phyloP scores from a whole-genome alignment of 2,329 filamentous ascomycete genomes.

The Neocucurbitaria cava region DNA sequence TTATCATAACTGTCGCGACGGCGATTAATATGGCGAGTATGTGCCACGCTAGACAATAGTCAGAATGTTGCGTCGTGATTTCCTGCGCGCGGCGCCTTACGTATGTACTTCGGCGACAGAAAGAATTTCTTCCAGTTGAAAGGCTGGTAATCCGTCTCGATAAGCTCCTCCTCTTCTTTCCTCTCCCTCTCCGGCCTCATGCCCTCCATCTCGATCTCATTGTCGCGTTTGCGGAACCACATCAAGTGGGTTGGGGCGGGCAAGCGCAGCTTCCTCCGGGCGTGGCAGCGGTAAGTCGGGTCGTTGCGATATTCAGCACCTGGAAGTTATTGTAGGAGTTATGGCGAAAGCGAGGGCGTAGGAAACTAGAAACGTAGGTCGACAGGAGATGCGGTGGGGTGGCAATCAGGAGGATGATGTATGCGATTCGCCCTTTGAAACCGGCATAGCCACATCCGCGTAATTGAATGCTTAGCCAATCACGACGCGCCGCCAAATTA shows the following conservation, averaged over 20 bases:
- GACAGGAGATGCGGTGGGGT: constrained; percentile 9
- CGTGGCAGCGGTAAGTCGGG: background rate
- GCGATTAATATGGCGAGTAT: constrained; percentile 36
- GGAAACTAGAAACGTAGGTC: background rate
- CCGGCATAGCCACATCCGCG: constrained; percentile 32
- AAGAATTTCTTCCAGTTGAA: constrained; percentile 46
- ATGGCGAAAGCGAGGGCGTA: background rate
- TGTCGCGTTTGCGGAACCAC: constrained; percentile 33
- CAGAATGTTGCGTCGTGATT: constrained; percentile 3
- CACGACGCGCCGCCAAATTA: constrained; percentile 15
- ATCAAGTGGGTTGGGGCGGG: constrained; percentile 7
- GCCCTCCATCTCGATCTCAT: constrained; percentile 41
- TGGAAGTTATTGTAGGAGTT: background rate
- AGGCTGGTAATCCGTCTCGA: constrained; percentile 43
- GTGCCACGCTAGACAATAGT: constrained; percentile 38
- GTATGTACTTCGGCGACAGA: constrained; percentile 44
- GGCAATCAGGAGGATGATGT: constrained; percentile 24
- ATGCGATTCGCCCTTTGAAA: constrained; percentile 31
- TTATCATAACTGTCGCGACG: constrained; percentile 37
- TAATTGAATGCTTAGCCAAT: constrained; percentile 25
- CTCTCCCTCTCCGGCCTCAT: constrained; percentile 29
- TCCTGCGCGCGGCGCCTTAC: constrained; percentile 22
- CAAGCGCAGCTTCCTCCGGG: background rate
- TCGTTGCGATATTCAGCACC: background rate
- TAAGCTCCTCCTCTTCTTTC: constrained; percentile 23